phyloP scores from a whole-genome alignment of 768 basidiomycete genomes.

The Agaricus blazei region DNA sequence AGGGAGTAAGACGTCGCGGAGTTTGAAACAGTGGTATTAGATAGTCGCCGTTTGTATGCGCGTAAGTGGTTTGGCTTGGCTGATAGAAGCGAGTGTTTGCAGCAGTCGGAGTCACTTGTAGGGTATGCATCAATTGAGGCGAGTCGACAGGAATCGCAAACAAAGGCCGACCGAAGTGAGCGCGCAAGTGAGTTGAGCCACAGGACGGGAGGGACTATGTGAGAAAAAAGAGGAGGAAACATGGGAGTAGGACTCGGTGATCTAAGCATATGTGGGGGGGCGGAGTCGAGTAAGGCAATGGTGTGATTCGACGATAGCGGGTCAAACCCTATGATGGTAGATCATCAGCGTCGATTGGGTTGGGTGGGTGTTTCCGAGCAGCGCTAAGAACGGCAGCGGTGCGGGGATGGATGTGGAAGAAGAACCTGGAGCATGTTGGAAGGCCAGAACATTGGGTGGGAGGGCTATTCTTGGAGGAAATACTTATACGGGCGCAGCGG shows the following conservation, averaged over 20 bases:
- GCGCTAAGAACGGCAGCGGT: background rate
- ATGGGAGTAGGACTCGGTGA: background rate
- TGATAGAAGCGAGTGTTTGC: too few species aligned
- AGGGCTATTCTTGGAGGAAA: too few species aligned
- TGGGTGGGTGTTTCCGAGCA: background rate
- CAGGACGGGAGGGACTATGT: background rate
- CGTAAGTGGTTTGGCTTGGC: background rate
- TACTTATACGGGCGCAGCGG: too few species aligned
- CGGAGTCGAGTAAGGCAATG: conserved; percentile 7
- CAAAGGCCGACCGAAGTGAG: too few species aligned
- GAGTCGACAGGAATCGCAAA: too few species aligned
- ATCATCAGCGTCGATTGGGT: background rate
- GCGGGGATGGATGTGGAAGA: conserved; percentile 5
- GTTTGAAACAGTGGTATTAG: background rate
- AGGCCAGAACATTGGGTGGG: background rate
- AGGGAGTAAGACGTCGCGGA: conserved; percentile 1
- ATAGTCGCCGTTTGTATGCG: background rate
- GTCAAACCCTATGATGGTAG: background rate
- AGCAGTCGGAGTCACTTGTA: too few species aligned
- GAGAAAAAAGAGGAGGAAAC: background rate
- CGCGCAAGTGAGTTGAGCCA: too few species aligned
- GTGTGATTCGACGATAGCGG: background rate
- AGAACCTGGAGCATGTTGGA: background rate
- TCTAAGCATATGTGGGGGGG: background rate
- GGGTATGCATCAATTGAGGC: too few species aligned